Percentiles rank a stretch among this genome's conserved stretches.
Evolutionary conservation across 1,284 basidiomycete genomes (phyloP).

Genomic region (Mycosarcoma mackinlayi): DNA sequence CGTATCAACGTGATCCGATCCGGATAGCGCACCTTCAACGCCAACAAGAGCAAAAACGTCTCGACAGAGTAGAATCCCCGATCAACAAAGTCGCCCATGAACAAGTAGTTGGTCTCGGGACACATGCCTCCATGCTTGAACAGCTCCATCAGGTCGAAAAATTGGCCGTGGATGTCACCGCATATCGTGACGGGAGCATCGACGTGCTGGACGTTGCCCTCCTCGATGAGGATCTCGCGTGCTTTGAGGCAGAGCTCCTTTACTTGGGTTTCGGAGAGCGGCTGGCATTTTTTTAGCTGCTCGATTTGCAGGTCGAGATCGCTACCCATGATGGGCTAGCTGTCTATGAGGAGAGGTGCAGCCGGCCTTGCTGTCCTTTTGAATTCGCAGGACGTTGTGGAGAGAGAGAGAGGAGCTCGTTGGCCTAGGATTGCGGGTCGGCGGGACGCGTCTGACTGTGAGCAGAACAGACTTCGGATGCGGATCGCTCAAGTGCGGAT

Average conservation of each 20-base stretch:
- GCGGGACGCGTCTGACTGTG: background rate
- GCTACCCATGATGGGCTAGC: conserved; percentile 40
- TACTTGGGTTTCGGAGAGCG: conserved; percentile 61
- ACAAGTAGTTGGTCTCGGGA: conserved; percentile 96
- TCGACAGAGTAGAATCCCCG: conserved; percentile 97
- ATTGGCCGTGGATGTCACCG: conserved; percentile 98
- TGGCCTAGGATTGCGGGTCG: background rate
- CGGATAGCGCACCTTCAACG: conserved; percentile 96
- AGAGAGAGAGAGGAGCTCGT: too few species aligned
- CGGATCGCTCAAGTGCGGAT: too few species aligned
- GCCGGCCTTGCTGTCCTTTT: conserved; percentile 30
- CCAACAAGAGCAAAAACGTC: conserved; percentile 91
- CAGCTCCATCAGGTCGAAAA: conserved; percentile 95
- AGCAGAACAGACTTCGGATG: too few species aligned
- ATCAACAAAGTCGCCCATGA: conserved; percentile 78
- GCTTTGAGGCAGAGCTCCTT: conserved; percentile 85
- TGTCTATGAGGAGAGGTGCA: conserved; percentile 9
- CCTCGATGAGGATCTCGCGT: conserved; percentile 91
- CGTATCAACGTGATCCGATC: conserved; percentile 97
- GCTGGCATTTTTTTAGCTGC: conserved; percentile 62
- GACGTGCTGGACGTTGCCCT: conserved; percentile 95
- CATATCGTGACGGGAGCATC: conserved; percentile 98
- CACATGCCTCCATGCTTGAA: conserved; percentile 95
- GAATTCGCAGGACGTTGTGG: too few species aligned
- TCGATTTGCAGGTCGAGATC: conserved; percentile 62